These are phyloP conservation scores for Lumnitzera racemosa DNA, from an alignment of 345 rosid species.

Conservation along the genomic window DNA sequence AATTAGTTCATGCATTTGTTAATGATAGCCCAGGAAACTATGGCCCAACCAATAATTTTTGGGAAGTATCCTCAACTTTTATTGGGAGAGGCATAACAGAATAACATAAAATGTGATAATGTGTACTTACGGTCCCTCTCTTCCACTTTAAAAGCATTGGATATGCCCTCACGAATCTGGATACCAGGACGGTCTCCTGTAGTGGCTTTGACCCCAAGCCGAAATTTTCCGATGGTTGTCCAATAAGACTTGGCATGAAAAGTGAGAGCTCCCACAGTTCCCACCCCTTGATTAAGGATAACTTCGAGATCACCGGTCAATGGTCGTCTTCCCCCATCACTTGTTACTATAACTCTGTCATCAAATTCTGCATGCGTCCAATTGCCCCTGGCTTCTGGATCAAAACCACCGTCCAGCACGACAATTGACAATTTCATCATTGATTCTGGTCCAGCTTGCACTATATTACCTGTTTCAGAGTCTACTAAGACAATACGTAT, in stretches of 20 bases:
- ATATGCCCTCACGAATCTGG: no score
- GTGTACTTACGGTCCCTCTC: not conserved
- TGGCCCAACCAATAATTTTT: no score
- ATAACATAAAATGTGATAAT: no score
- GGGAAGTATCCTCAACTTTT: no score
- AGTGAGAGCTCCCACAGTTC: not conserved
- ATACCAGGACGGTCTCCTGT: not conserved
- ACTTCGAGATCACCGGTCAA: not conserved
- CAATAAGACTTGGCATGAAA: not conserved
- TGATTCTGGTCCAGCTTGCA: not conserved
- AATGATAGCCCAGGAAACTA: no score
- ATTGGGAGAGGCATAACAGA: no score
- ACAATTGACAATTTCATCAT: not conserved
- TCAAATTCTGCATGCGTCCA: not conserved
- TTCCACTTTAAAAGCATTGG: conserved; percentile 4
- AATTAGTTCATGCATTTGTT: no score
- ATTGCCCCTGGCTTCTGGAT: not conserved
- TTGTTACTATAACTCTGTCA: not conserved
- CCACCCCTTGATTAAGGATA: not conserved
- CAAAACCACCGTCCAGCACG: conserved; percentile 1
- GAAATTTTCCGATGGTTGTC: conserved; percentile 1
- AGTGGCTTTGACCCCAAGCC: conserved; percentile 5
- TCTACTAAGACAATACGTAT: conserved; percentile 1
- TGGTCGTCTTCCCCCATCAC: not conserved
- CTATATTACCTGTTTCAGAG: not conserved